phyloP scores from a whole-genome alignment of 2,329 filamentous ascomycete species.

The Leptographium radiaticola region DNA sequence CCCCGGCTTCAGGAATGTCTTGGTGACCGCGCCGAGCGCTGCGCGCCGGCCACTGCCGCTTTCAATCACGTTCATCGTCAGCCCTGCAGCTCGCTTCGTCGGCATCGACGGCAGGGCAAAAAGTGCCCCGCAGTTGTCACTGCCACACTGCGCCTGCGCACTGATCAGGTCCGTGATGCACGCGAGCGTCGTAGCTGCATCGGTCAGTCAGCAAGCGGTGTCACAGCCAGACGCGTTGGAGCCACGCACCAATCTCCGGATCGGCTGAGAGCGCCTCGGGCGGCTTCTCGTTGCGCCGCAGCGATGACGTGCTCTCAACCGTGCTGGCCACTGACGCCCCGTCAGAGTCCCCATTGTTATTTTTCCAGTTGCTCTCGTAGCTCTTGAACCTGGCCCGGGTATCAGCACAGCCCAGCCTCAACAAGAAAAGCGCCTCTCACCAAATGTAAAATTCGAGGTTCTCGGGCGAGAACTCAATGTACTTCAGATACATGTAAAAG shows the following conservation, averaged over 20 bases:
- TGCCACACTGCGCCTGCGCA: conserved; percentile 15
- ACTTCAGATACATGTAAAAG: conserved; percentile 37
- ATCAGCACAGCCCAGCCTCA: too few relatives aligned
- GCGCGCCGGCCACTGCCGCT: conserved; percentile 12
- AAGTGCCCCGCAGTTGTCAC: conserved; percentile 7
- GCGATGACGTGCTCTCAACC: conserved; percentile 16
- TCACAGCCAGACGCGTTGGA: neutral
- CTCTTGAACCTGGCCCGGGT: conserved; percentile 25
- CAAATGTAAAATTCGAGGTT: conserved; percentile 37
- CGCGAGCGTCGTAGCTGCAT: conserved; percentile 19
- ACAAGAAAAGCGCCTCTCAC: conserved; percentile 14
- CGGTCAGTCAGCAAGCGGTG: neutral
- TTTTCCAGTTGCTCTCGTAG: conserved; percentile 22
- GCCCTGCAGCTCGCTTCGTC: neutral
- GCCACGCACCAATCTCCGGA: conserved; percentile 20
- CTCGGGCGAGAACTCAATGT: conserved; percentile 34
- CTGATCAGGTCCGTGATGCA: conserved; percentile 22
- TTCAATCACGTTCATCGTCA: conserved; percentile 9
- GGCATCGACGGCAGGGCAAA: conserved; percentile 2
- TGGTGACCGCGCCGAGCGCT: conserved; percentile 25
- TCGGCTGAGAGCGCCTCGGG: conserved; percentile 14
- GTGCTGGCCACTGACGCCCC: conserved; percentile 14
- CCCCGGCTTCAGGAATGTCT: conserved; percentile 26
- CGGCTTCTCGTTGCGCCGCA: conserved; percentile 11
- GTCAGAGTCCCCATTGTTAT: conserved; percentile 13